Conservation (phyloP, 768 basidiomycete species). For the Dentipellis fragilis region DNA sequence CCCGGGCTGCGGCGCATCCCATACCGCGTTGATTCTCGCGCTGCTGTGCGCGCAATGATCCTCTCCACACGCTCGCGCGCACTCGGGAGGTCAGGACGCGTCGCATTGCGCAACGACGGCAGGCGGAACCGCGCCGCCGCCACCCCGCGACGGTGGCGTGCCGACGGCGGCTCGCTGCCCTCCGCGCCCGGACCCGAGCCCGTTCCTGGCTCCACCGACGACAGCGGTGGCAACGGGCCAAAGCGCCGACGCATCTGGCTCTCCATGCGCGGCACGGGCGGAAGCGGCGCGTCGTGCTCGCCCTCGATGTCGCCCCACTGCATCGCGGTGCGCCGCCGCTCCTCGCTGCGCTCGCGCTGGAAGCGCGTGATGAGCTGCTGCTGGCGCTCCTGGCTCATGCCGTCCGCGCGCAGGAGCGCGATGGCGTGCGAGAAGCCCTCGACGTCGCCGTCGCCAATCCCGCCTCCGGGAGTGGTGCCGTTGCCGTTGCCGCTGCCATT, state of each 20-base stretch:
- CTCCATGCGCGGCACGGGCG: neutral
- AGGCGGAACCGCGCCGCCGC: neutral
- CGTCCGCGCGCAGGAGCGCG: slow-evolving; percentile 24
- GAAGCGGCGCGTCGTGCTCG: slow-evolving; percentile 1
- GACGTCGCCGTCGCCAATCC: slow-evolving; percentile 7
- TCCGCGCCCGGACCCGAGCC: neutral
- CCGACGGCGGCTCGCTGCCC: too few species aligned
- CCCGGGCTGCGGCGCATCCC: slow-evolving; percentile 17
- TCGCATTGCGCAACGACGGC: neutral
- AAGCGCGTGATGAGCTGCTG: slow-evolving; percentile 22
- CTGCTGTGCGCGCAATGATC: neutral
- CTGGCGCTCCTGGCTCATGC: slow-evolving; percentile 19
- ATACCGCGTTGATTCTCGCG: neutral
- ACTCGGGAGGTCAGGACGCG: neutral
- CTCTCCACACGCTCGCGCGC: neutral
- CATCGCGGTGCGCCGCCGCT: slow-evolving; percentile 3
- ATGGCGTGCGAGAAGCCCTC: slow-evolving; percentile 23
- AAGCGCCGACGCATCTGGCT: neutral
- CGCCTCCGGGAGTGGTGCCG: too few species aligned
- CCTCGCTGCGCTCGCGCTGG: slow-evolving; percentile 15
- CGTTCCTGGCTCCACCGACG: neutral
- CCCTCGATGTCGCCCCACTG: slow-evolving; percentile 16
- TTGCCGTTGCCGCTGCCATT: neutral
- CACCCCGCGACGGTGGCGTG: neutral
- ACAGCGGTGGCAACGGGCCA: neutral